These are phyloP conservation scores for Debaryomyces udenii DNA, from an alignment of 1,139 yeast species.

Conservation along the genomic window DNA sequence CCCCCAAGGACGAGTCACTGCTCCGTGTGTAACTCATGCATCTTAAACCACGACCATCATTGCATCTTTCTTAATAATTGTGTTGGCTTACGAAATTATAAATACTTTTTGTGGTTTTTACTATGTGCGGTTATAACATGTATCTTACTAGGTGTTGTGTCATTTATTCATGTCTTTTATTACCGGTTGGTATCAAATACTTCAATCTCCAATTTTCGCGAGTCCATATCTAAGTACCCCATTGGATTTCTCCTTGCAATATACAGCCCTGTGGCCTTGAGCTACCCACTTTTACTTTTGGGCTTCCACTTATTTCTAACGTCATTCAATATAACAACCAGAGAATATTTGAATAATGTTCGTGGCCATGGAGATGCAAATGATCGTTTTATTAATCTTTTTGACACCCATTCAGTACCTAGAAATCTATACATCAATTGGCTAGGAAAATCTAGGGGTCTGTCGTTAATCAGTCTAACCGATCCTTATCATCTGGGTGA, in stretches of 20 bases:
- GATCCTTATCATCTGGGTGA: constrained; percentile 45
- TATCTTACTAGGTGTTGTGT: constrained; percentile 25
- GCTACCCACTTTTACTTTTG: constrained; percentile 60
- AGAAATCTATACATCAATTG: constrained; percentile 51
- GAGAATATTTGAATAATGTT: constrained; percentile 59
- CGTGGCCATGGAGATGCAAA: constrained; percentile 21
- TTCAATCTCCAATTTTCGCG: constrained; percentile 17
- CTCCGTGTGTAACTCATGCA: constrained; percentile 46
- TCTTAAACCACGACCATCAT: constrained; percentile 48
- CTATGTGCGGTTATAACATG: constrained; percentile 26
- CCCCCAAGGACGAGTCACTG: constrained; percentile 51
- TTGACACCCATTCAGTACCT: constrained; percentile 36
- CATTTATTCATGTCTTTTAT: constrained; percentile 34
- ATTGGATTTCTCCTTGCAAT: constrained; percentile 53
- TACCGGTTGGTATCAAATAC: constrained; percentile 17
- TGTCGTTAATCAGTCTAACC: constrained; percentile 39
- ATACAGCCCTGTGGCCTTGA: constrained; percentile 42
- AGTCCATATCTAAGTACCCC: constrained; percentile 36
- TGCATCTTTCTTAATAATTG: constrained; percentile 45
- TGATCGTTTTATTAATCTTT: constrained; percentile 43
- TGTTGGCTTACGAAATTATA: constrained; percentile 39
- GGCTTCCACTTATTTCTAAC: constrained; percentile 57
- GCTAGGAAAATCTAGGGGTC: constrained; percentile 53
- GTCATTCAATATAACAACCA: constrained; percentile 65
- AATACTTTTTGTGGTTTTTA: constrained; percentile 45